Evolutionary conservation across 176 grass and related monocot species (phyloP), one percentile per base, ranked within the genome.

Genomic region (Oryza longistaminata): DNA sequence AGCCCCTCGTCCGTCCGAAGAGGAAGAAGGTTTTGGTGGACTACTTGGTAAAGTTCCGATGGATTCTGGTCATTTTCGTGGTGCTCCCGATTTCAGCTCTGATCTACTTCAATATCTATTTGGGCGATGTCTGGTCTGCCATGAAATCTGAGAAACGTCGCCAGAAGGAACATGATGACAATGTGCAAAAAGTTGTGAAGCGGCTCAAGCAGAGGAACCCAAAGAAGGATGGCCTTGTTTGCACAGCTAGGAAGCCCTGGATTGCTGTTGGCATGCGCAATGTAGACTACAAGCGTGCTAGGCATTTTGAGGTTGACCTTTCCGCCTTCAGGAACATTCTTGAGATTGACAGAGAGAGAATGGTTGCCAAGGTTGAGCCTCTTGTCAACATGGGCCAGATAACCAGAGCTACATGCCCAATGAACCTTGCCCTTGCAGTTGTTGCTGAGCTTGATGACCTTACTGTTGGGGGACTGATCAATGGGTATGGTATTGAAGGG

Each of bases 381-480:
- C 92, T 95, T 31, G 95, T 98, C 6, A 98, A 91, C 84, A 98
- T 98, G 95, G 95, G 95, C 33, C 95, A 98, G 87, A 93, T 98
- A 24, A 83, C 79, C 44, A 81, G 93, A 73, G 83, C 82, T 70
- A 98, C 95, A 15, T 94, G 90, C 55, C 95, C 91, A 2, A 93
- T 98, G 93, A 95, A 93, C 70, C 93, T 98, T 25, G 73, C 89
- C 45, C 90, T 93, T 31, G 89, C 95, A 1, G 95, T 98, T 7
- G 85, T 95, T 25, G 87, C 95, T 8, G 95, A 98, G 82, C 93
- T 98, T 43, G 93, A 98, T 11, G 95, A 98, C 88, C 95, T 98
- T 50, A 98, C 95, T 15, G 95, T 93, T 22, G 95, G 95, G 17
- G 95, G 95, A 14, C 86, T 95, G 5, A 98, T 98, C 79, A 98